Evolutionary conservation across 1,284 basidiomycete species (phyloP).

Genomic region (Tilletia indica): DNA sequence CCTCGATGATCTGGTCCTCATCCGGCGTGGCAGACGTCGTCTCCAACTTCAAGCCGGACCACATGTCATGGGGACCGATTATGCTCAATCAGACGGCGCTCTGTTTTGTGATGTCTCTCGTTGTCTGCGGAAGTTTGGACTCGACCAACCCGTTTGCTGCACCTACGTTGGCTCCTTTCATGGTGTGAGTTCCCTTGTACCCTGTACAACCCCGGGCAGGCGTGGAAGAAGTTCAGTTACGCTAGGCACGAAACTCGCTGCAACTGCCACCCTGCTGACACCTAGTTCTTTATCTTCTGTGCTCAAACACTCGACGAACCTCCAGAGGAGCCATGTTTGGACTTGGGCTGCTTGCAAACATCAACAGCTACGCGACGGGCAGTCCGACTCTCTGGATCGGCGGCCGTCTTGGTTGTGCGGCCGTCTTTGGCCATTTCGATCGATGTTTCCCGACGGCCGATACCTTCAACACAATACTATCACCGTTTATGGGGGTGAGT

Average conservation of each 20-base stretch:
- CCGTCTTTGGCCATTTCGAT: not conserved
- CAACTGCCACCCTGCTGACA: too few species aligned
- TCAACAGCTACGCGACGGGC: not conserved
- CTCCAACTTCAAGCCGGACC: not conserved
- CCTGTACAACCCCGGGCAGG: too few species aligned
- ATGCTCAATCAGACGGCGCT: not conserved
- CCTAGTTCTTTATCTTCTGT: too few species aligned
- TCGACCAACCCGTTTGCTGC: slow-evolving; percentile 3
- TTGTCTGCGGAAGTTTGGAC: not conserved
- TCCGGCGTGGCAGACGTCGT: not conserved
- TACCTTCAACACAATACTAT: not conserved
- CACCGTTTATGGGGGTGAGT: slow-evolving; percentile 8
- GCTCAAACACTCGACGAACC: not conserved
- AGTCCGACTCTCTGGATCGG: not conserved
- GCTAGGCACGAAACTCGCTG: too few species aligned
- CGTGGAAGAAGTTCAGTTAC: too few species aligned
- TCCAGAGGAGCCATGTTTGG: not conserved
- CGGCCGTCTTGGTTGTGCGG: slow-evolving; percentile 1
- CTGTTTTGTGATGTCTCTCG: not conserved
- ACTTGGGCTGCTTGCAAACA: not conserved
- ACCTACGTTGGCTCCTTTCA: not conserved
- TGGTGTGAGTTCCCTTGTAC: slow-evolving; percentile 1
- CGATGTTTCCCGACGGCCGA: not conserved
- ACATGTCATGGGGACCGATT: not conserved
- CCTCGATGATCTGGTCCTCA: not conserved